phyloP scores from a whole-genome alignment of 164 flowering plant genomes.

The Litsea cubeba region DNA sequence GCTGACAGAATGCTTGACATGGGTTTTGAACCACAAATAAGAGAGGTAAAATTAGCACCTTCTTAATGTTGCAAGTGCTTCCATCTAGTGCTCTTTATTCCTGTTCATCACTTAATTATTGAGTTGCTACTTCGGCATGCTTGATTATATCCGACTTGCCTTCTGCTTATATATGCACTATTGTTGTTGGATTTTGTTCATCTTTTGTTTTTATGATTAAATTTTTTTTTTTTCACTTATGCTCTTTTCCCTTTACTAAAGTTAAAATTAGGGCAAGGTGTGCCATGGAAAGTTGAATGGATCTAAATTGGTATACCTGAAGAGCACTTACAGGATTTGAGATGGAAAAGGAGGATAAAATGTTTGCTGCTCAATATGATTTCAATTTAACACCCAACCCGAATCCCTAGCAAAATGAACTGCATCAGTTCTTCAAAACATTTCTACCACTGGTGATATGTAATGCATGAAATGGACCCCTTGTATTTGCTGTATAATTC shows the following conservation, averaged over 20 bases:
- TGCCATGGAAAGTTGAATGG: neutral
- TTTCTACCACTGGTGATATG: too few relatives aligned
- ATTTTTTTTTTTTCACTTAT: too few relatives aligned
- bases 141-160: neutral
- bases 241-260: neutral
- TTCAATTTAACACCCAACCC: neutral
- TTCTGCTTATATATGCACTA: neutral
- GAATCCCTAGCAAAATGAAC: neutral
- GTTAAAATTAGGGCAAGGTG: neutral
- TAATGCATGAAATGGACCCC: too few relatives aligned
- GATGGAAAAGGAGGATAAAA: neutral
- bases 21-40: conserved; percentile 68
- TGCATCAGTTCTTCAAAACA: too few relatives aligned
- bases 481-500: too few relatives aligned
- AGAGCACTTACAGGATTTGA: neutral
- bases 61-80: neutral
- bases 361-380: neutral
- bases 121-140: neutral
- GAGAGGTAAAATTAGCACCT: conserved; percentile 17
- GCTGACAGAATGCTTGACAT: conserved; percentile 79
- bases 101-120: neutral
- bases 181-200: neutral
- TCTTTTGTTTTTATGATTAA: neutral
- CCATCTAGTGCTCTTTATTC: neutral
- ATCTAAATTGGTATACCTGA: neutral